These are phyloP conservation scores for Erodium texanum DNA, from an alignment of 441 rosid species.

Conservation along the genomic window DNA sequence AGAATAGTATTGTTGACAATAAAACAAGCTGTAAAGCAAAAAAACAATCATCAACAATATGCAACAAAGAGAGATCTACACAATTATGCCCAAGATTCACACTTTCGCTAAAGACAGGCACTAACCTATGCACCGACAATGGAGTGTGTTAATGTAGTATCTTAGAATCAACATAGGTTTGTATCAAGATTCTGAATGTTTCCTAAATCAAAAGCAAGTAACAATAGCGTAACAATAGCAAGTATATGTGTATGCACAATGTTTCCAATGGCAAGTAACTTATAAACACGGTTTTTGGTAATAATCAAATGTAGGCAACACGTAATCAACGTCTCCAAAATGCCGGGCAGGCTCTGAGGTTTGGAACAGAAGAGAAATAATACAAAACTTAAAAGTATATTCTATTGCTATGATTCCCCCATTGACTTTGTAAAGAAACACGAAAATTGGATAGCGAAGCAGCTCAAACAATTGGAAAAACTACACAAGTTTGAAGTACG, in stretches of 20 bases:
- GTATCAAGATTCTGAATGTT: neutral
- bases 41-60: no score
- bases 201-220: neutral
- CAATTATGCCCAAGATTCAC: no score
- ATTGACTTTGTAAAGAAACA: neutral
- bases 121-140: neutral
- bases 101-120: no score
- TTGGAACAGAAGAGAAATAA: neutral
- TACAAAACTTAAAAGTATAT: neutral
- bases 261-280: no score
- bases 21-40: neutral
- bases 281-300: no score
- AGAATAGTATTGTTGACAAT: neutral
- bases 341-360: no score
- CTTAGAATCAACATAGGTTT: neutral
- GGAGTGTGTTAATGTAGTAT: neutral
- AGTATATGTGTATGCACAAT: no score
- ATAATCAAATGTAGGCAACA: no score
- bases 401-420: neutral
- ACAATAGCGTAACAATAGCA: neutral
- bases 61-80: neutral
- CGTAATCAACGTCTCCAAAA: no score
- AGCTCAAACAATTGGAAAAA: no score
- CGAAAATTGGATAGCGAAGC: neutral
- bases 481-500: neutral